phyloP scores from a whole-genome alignment of 225 moss, liverwort and hornwort species.

The Rhytidiadelphus loreus region DNA sequence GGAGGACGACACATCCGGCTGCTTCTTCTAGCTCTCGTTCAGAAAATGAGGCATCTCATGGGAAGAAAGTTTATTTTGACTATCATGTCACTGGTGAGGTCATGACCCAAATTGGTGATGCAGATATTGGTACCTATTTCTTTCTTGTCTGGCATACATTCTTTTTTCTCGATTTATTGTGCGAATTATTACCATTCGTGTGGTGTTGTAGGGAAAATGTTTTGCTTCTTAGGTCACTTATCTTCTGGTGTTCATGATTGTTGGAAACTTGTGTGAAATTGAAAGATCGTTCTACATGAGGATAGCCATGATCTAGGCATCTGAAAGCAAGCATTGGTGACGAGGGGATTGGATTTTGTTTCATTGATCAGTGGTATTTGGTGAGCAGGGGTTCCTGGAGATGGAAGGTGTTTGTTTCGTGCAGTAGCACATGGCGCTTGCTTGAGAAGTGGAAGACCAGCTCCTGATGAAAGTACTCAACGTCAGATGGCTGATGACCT shows the following conservation, averaged over 20 bases:
- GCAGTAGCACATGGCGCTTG: slow-evolving; percentile 15
- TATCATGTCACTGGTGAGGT: slow-evolving; percentile 82
- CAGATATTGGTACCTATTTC: slow-evolving; percentile 12
- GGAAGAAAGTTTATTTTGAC: slow-evolving; percentile 68
- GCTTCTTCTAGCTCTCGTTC: slow-evolving; percentile 20
- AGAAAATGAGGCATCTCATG: slow-evolving; percentile 54
- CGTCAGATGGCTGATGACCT: slow-evolving; percentile 78
- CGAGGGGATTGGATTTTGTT: not conserved
- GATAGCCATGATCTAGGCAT: not conserved
- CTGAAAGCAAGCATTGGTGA: not conserved
- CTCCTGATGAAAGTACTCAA: slow-evolving; percentile 58
- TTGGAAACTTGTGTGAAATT: not conserved
- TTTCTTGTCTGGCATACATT: not conserved
- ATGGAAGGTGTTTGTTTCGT: slow-evolving; percentile 18
- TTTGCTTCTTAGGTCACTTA: not conserved
- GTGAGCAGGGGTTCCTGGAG: slow-evolving; percentile 22
- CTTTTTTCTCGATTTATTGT: not conserved
- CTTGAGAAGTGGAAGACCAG: slow-evolving; percentile 40
- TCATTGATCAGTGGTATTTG: not conserved
- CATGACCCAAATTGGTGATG: slow-evolving; percentile 14
- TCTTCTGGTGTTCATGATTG: not conserved
- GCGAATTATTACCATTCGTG: not conserved
- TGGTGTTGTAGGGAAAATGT: not conserved
- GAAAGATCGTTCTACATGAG: not conserved
- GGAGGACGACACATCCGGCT: slow-evolving; percentile 13